These are phyloP conservation scores for Parasitella parasitica DNA, from an alignment of 371 early-diverging fungal genomes.

Conservation along the genomic window DNA sequence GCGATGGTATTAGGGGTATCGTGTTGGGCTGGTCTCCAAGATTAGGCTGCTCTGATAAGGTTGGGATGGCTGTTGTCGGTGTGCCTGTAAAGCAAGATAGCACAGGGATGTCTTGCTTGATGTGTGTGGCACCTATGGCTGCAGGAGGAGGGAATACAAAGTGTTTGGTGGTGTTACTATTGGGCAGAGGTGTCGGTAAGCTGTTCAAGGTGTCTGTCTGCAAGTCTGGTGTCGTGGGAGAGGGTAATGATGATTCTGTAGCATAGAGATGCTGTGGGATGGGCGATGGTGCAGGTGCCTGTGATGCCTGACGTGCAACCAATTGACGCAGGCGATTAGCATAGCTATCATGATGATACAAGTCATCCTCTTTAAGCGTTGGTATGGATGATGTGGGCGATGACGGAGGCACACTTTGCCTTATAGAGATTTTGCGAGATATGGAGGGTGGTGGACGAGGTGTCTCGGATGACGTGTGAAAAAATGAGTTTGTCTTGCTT, in stretches of 20 bases:
- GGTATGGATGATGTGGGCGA: conserved; percentile 10
- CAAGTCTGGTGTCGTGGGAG: conserved; percentile 5
- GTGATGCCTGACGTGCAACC: conserved; percentile 27
- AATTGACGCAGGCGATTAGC: conserved; percentile 35
- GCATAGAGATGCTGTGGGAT: conserved; percentile 33
- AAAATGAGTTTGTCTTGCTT: conserved; percentile 40
- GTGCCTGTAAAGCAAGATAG: neutral
- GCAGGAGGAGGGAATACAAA: conserved; percentile 3
- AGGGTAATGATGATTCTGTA: conserved; percentile 1
- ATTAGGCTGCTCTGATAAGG: conserved; percentile 30
- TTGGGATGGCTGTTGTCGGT: conserved; percentile 16
- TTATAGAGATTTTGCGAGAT: conserved; percentile 25
- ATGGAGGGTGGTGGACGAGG: conserved; percentile 46
- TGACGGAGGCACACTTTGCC: conserved; percentile 1
- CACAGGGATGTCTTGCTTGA: conserved; percentile 22
- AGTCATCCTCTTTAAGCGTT: neutral
- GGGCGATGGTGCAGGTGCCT: conserved; percentile 30
- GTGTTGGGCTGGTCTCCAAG: conserved; percentile 22
- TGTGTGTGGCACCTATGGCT: neutral
- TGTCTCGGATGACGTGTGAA: conserved; percentile 23
- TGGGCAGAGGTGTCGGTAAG: conserved; percentile 30
- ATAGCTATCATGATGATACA: conserved; percentile 19
- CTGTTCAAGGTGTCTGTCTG: conserved; percentile 31
- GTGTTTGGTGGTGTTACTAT: neutral
- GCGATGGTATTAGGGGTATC: neutral